phyloP scores from a whole-genome alignment of 2,329 filamentous ascomycete genomes.

The Nemania diffusa region DNA sequence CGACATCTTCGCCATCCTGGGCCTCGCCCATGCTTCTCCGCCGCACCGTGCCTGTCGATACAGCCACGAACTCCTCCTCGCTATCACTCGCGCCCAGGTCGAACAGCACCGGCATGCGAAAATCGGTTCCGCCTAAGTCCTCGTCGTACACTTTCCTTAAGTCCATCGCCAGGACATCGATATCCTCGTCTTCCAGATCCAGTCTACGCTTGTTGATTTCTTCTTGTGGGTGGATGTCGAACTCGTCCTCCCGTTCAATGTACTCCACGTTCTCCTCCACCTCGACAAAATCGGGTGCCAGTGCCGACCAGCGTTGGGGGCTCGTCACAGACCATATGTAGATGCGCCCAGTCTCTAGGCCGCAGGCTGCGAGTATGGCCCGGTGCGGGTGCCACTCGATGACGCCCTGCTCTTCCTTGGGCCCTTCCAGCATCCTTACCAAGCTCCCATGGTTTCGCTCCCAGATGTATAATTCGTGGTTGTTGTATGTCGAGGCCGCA shows the following conservation, averaged over 20 bases:
- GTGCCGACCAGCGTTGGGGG: conserved; percentile 95
- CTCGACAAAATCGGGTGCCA: conserved; percentile 96
- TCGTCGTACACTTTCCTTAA: conserved; percentile 69
- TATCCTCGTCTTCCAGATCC: conserved; percentile 91
- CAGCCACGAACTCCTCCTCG: conserved; percentile 83
- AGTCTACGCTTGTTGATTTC: conserved; percentile 91
- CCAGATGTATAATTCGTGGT: conserved; percentile 99
- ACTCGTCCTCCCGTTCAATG: conserved; percentile 94
- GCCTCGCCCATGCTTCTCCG: conserved; percentile 83
- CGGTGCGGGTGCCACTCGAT: conserved; percentile 97
- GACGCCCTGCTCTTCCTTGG: conserved; percentile 94
- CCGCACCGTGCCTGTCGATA: conserved; percentile 83
- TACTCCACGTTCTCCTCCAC: conserved; percentile 99
- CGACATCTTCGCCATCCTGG: conserved; percentile 67
- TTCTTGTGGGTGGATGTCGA: conserved; percentile 95
- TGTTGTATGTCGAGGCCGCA: conserved; percentile 95
- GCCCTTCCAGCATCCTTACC: conserved; percentile 95
- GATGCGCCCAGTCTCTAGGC: conserved; percentile 90
- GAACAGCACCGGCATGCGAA: conserved; percentile 92
- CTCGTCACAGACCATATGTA: conserved; percentile 97
- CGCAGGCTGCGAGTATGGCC: conserved; percentile 88
- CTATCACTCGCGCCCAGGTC: conserved; percentile 94
- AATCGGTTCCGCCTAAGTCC: conserved; percentile 68
- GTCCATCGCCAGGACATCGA: conserved; percentile 87
- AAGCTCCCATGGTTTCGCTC: conserved; percentile 92